Percentiles rank a stretch among this genome's conserved stretches.
Evolutionary conservation across 106 monocot species (phyloP).

Genomic region (Allium sativum): DNA sequence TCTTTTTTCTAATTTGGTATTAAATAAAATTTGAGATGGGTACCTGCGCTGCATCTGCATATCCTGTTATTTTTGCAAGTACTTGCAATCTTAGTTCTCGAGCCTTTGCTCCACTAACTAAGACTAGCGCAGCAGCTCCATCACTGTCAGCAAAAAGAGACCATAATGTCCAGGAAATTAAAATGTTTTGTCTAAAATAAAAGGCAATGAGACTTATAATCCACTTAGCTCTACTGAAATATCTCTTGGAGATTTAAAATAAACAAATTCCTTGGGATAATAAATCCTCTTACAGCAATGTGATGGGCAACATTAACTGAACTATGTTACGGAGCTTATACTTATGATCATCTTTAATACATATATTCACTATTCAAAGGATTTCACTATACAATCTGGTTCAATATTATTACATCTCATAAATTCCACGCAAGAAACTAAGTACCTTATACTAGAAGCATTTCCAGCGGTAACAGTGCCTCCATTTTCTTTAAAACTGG

Average conservation of each 20-base stretch:
- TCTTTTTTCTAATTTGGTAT: background rate
- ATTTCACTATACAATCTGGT: too few relatives aligned
- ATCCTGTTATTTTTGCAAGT: conserved; percentile 78
- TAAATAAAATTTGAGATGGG: background rate
- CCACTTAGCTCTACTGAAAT: too few relatives aligned
- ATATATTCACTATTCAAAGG: too few relatives aligned
- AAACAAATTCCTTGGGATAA: too few relatives aligned
- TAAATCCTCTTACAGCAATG: too few relatives aligned
- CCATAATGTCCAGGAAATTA: too few relatives aligned
- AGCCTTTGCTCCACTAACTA: conserved; percentile 90
- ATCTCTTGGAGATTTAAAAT: too few relatives aligned
- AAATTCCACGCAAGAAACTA: background rate
- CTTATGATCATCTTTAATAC: too few relatives aligned
- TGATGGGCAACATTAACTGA: too few relatives aligned
- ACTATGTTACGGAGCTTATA: too few relatives aligned
- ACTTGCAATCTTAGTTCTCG: conserved; percentile 74
- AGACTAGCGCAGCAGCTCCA: conserved; percentile 88
- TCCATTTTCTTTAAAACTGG: conserved; percentile 90
- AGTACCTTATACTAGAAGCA: conserved; percentile 95
- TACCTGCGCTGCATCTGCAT: conserved; percentile 96
- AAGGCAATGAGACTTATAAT: too few relatives aligned
- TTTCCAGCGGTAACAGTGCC: conserved; percentile 97
- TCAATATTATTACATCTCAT: background rate
- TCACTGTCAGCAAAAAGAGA: conserved; percentile 35
- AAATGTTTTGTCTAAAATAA: too few relatives aligned